These are phyloP conservation scores for Tetraselmis chui DNA, from an alignment of 139 green algal genomes.

Conservation along the genomic window DNA sequence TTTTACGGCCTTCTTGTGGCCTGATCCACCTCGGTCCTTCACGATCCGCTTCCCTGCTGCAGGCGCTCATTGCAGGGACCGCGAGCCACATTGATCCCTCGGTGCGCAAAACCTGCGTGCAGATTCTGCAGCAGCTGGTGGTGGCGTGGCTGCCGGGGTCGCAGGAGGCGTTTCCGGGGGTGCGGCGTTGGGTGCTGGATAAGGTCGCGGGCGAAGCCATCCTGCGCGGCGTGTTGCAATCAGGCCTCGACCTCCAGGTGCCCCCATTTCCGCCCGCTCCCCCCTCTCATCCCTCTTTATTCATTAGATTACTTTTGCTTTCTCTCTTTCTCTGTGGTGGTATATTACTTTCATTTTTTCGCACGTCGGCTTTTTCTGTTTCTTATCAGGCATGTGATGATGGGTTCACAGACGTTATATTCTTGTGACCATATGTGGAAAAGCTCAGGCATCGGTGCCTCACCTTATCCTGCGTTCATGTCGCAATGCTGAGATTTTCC, in stretches of 20 bases:
- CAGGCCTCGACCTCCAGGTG: not conserved
- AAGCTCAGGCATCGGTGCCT: too few species aligned
- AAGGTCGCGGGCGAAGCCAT: not conserved
- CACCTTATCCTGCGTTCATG: too few species aligned
- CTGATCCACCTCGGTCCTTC: not conserved
- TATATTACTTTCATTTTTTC: too few species aligned
- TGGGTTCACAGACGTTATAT: too few species aligned
- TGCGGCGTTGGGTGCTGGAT: not conserved
- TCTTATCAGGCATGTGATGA: too few species aligned
- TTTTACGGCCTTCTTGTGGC: not conserved
- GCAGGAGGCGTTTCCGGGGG: not conserved
- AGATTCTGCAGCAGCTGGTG: conserved; percentile 19
- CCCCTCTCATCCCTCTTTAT: not conserved
- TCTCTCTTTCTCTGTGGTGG: too few species aligned
- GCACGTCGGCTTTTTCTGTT: too few species aligned
- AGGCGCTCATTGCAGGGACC: conserved; percentile 43
- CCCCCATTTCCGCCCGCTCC: not conserved
- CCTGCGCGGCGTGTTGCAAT: not conserved
- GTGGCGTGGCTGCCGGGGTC: not conserved
- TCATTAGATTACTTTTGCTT: too few species aligned
- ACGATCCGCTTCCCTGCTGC: conserved; percentile 30
- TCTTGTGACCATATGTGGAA: too few species aligned
- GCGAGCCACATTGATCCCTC: conserved; percentile 50
- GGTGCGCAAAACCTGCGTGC: conserved; percentile 50
- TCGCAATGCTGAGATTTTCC: too few species aligned